phyloP scores from a whole-genome alignment of 2,329 filamentous ascomycete species.

The Arthrocladium fulminans region DNA sequence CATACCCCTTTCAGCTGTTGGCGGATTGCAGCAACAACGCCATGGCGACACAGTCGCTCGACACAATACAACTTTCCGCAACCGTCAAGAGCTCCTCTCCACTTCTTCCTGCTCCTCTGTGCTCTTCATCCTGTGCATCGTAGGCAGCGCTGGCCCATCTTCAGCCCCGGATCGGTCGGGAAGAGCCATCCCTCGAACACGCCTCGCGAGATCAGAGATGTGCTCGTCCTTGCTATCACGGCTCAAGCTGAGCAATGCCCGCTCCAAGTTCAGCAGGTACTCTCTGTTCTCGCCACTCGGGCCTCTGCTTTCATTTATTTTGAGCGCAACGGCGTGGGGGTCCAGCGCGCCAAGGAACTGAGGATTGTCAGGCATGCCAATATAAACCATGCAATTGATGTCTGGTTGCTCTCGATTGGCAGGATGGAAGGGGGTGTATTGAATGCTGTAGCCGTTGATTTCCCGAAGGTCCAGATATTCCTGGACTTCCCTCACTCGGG shows the following conservation, averaged over 20 bases:
- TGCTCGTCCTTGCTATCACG: conserved; percentile 73
- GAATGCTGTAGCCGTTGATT: conserved; percentile 94
- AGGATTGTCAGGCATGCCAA: conserved; percentile 84
- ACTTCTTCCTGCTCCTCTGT: conserved; percentile 54
- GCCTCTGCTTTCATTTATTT: conserved; percentile 68
- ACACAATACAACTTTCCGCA: conserved; percentile 1
- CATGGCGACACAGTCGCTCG: background rate
- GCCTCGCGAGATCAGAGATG: conserved; percentile 67
- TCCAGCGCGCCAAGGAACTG: conserved; percentile 67
- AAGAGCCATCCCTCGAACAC: conserved; percentile 53
- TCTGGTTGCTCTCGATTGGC: conserved; percentile 30
- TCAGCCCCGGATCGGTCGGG: conserved; percentile 9
- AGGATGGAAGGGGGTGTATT: conserved; percentile 76
- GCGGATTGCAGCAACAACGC: background rate
- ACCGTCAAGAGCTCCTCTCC: conserved; percentile 33
- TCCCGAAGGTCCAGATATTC: conserved; percentile 91
- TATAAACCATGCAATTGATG: conserved; percentile 69
- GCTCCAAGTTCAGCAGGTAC: conserved; percentile 74
- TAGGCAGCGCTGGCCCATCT: conserved; percentile 15
- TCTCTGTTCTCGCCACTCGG: conserved; percentile 85
- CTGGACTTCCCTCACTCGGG: conserved; percentile 69
- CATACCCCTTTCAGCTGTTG: conserved; percentile 7
- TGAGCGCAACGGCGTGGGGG: conserved; percentile 36
- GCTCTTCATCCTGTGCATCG: conserved; percentile 40
- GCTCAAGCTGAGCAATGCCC: conserved; percentile 62